Conservation (phyloP, 2,329 filamentous ascomycete species). For the Aspergillus unguis region DNA sequence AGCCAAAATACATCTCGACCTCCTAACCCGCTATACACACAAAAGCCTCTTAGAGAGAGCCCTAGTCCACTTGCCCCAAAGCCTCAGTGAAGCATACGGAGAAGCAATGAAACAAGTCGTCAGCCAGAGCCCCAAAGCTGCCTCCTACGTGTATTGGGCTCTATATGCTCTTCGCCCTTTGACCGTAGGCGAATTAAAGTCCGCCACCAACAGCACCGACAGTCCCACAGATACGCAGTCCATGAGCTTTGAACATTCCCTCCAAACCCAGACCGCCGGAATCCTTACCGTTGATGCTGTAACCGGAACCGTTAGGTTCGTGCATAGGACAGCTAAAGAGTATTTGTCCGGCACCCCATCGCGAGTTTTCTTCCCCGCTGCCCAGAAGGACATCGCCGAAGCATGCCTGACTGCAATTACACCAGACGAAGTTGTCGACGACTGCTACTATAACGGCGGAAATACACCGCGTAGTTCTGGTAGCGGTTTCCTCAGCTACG, state of each 20-base stretch:
- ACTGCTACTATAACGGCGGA: conserved; percentile 25
- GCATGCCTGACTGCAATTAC: conserved; percentile 26
- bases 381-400: conserved; percentile 29
- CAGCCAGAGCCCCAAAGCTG: conserved; percentile 20
- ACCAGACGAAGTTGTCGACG: conserved; percentile 31
- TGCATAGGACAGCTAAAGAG: conserved; percentile 32
- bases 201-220: conserved; percentile 14
- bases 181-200: conserved; percentile 24
- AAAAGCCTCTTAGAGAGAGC: conserved; percentile 21
- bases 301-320: conserved; percentile 24
- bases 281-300: conserved; percentile 27
- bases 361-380: conserved; percentile 30
- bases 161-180: conserved; percentile 26
- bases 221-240: not conserved
- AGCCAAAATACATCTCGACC: conserved; percentile 27
- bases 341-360: conserved; percentile 27
- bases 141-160: conserved; percentile 27
- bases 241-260: conserved; percentile 18
- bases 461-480: conserved; percentile 11
- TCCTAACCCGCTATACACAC: conserved; percentile 25
- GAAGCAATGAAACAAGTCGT: conserved; percentile 31
- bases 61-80: conserved; percentile 26
- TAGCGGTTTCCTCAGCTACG: conserved; percentile 23
- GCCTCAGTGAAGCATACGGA: conserved; percentile 27
- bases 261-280: conserved; percentile 21